A percentile compares a stretch with the other conserved stretches of the same genome.
These are phyloP conservation scores for Colletotrichum kahawae DNA, from an alignment of 2,329 filamentous ascomycete genomes.

Conservation along the genomic window DNA sequence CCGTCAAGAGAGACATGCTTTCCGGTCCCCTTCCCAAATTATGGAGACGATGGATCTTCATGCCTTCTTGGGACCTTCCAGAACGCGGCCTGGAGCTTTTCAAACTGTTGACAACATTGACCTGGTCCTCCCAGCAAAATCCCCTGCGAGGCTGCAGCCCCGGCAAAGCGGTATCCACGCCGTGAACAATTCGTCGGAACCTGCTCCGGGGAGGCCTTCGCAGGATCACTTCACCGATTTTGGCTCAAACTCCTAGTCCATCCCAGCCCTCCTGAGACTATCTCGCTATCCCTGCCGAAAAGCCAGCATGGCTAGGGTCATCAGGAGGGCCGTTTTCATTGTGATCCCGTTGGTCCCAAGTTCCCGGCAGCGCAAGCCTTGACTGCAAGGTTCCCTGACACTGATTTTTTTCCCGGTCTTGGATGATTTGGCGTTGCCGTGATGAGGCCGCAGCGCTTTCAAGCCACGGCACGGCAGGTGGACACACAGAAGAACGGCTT, in stretches of 20 bases:
- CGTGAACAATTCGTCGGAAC: background rate
- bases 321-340: conserved; percentile 6
- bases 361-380: background rate
- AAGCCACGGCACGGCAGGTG: background rate
- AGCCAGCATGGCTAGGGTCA: background rate
- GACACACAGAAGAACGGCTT: conserved; percentile 17
- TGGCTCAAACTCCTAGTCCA: background rate
- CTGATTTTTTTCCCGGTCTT: background rate
- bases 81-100: background rate
- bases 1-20: background rate
- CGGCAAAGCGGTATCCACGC: background rate
- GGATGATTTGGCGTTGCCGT: background rate
- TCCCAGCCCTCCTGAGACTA: background rate
- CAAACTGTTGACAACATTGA: background rate
- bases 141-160: background rate
- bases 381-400: background rate
- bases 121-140: background rate
- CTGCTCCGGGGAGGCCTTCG: background rate
- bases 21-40: background rate
- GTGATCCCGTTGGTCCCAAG: conserved; percentile 12
- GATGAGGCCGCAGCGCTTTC: background rate
- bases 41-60: background rate
- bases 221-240: background rate
- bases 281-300: background rate
- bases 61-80: background rate